phyloP scores from a whole-genome alignment of 805 yeast species.

The Cyberlindnera misumaiensis region DNA sequence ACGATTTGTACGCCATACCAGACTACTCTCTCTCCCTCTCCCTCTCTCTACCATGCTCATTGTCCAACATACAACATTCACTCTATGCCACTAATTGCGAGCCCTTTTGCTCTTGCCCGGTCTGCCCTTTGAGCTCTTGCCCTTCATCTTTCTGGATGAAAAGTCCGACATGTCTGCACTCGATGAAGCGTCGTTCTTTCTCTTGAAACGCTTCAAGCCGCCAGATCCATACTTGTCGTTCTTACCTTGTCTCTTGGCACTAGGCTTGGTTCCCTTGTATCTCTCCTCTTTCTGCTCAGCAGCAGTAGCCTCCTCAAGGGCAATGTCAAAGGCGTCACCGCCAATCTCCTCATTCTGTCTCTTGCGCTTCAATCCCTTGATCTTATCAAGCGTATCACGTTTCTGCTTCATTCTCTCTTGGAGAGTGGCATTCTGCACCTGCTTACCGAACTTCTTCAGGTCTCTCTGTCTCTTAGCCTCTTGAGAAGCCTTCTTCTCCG shows the following conservation, averaged over 20 bases:
- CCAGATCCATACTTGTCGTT: slow-evolving; percentile 70
- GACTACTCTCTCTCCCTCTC: no score
- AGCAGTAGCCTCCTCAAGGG: slow-evolving; percentile 73
- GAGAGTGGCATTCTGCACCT: slow-evolving; percentile 88
- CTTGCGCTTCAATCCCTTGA: slow-evolving; percentile 86
- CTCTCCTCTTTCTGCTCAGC: slow-evolving; percentile 33
- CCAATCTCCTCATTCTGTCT: slow-evolving; percentile 70
- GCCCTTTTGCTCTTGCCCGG: slow-evolving; percentile 52
- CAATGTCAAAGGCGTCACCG: slow-evolving; percentile 78
- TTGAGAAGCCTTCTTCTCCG: slow-evolving; percentile 82
- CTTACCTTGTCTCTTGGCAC: slow-evolving; percentile 63
- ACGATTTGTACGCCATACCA: no score
- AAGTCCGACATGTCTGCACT: slow-evolving; percentile 60
- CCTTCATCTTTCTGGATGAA: slow-evolving; percentile 46
- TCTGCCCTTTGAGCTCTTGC: slow-evolving; percentile 32
- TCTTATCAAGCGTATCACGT: slow-evolving; percentile 82
- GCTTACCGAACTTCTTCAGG: slow-evolving; percentile 94
- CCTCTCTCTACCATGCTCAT: no score
- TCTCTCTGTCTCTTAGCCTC: slow-evolving; percentile 93
- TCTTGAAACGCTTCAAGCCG: slow-evolving; percentile 68
- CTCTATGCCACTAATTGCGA: slow-evolving; percentile 9
- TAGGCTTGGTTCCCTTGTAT: slow-evolving; percentile 47
- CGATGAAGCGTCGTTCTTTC: slow-evolving; percentile 67
- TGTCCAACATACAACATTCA: no score
- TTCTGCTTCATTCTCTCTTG: slow-evolving; percentile 92